Conservation (phyloP, 495 filamentous ascomycete genomes). For the Aspergillus baeticus region DNA sequence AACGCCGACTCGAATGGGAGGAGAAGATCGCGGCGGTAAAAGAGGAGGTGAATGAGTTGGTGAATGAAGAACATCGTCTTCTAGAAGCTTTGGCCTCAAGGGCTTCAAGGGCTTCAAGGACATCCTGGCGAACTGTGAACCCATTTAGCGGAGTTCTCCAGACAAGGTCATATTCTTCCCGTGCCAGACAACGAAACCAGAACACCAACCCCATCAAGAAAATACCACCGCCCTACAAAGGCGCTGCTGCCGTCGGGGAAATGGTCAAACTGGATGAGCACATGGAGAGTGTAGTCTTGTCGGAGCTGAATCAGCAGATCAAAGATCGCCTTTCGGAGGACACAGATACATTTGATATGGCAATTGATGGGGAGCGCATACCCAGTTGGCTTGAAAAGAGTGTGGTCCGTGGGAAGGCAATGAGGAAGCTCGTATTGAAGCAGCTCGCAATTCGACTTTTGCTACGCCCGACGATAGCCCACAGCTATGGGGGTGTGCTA, state of each 20-base stretch:
- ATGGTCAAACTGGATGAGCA: neutral
- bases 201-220: slow-evolving; percentile 11
- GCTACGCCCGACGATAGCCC: slow-evolving; percentile 39
- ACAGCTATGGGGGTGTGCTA: slow-evolving; percentile 37
- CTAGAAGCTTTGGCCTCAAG: slow-evolving; percentile 28
- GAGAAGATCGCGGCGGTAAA: slow-evolving; percentile 49
- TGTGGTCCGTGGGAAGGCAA: slow-evolving; percentile 35
- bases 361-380: slow-evolving; percentile 20
- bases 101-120: too few species aligned
- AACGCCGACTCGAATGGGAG: slow-evolving; percentile 63
- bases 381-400: slow-evolving; percentile 32
- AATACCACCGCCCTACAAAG: slow-evolving; percentile 8
- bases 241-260: slow-evolving; percentile 6
- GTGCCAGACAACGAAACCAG: slow-evolving; percentile 7
- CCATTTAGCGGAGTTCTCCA: slow-evolving; percentile 22
- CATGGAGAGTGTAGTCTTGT: neutral
- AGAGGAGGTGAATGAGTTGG: slow-evolving; percentile 42
- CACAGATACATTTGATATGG: slow-evolving; percentile 16
- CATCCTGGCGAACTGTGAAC: slow-evolving; percentile 18
- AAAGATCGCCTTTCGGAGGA: slow-evolving; percentile 13
- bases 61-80: slow-evolving; percentile 42
- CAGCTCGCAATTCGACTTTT: slow-evolving; percentile 45
- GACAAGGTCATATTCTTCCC: slow-evolving; percentile 24
- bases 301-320: slow-evolving; percentile 5
- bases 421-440: slow-evolving; percentile 41